These are phyloP conservation scores for Aspergillus candidus DNA, from an alignment of 2,329 filamentous ascomycete species.

Conservation along the genomic window DNA sequence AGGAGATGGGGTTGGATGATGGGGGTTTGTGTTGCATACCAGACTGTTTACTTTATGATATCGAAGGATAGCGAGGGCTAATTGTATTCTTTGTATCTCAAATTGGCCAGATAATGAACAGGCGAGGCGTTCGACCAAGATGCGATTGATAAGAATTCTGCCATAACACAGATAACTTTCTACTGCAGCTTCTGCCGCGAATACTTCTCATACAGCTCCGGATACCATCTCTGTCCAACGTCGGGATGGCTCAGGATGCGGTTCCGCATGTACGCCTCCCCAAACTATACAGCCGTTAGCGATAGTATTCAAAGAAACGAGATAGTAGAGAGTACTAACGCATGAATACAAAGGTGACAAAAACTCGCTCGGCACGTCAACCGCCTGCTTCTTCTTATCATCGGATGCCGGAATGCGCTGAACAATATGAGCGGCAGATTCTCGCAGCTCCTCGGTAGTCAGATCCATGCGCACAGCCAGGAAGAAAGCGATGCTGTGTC, in stretches of 20 bases:
- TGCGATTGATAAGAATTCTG: no score
- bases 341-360: conserved; percentile 31
- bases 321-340: conserved; percentile 15
- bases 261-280: conserved; percentile 32
- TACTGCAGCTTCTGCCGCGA: no score
- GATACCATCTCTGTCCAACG: conserved; percentile 32
- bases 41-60: no score
- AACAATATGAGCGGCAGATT: conserved; percentile 29
- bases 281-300: conserved; percentile 21
- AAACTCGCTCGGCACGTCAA: conserved; percentile 34
- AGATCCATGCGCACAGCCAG: conserved; percentile 46
- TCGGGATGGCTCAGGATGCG: conserved; percentile 34
- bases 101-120: no score
- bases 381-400: conserved; percentile 25
- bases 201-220: conserved; percentile 23
- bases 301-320: no score
- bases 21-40: no score
- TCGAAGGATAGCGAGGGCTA: no score
- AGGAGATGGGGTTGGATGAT: no score
- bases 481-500: conserved; percentile 51
- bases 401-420: conserved; percentile 24
- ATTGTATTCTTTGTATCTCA: no score
- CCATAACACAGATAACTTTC: no score
- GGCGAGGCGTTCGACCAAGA: no score
- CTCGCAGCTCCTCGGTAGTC: conserved; percentile 41